phyloP scores from a whole-genome alignment of 352 stramenopile genomes.

The Pythium apleroticum region DNA sequence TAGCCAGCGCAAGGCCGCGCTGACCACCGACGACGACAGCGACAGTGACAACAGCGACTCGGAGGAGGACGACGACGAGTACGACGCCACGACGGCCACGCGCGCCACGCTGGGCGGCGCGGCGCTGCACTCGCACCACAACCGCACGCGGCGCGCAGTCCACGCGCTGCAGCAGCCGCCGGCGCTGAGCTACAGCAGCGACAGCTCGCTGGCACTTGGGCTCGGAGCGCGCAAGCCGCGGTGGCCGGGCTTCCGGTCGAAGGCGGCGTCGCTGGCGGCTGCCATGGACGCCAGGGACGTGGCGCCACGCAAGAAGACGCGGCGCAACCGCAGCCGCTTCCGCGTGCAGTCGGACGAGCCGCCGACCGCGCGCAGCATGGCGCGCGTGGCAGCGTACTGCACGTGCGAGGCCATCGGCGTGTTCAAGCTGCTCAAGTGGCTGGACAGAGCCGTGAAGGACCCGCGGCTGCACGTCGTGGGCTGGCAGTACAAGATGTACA shows the following conservation, averaged over 20 bases:
- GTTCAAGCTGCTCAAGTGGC: constrained; percentile 76
- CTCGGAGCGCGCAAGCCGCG: constrained; percentile 34
- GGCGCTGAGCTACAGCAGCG: constrained; percentile 18
- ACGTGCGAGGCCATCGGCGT: constrained; percentile 67
- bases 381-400: constrained; percentile 66
- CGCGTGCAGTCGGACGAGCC: constrained; percentile 13
- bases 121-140: constrained; percentile 12
- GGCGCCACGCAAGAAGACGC: constrained; percentile 26
- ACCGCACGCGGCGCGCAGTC: constrained; percentile 14
- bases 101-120: constrained; percentile 8
- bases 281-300: constrained; percentile 5
- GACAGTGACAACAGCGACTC: constrained; percentile 8
- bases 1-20: constrained; percentile 1
- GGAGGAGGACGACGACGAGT: constrained; percentile 12
- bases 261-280: constrained; percentile 26
- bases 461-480: constrained; percentile 18
- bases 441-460: constrained; percentile 36
- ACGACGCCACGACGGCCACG: not conserved
- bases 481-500: constrained; percentile 72
- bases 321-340: constrained; percentile 16
- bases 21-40: constrained; percentile 6
- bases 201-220: constrained; percentile 23
- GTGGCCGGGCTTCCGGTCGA: constrained; percentile 39
- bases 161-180: constrained; percentile 5
- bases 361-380: constrained; percentile 35